A percentile compares a stretch with the other conserved stretches of the same genome.
phyloP scores from a whole-genome alignment of 768 basidiomycete genomes.

The Boletus subparvulus region DNA sequence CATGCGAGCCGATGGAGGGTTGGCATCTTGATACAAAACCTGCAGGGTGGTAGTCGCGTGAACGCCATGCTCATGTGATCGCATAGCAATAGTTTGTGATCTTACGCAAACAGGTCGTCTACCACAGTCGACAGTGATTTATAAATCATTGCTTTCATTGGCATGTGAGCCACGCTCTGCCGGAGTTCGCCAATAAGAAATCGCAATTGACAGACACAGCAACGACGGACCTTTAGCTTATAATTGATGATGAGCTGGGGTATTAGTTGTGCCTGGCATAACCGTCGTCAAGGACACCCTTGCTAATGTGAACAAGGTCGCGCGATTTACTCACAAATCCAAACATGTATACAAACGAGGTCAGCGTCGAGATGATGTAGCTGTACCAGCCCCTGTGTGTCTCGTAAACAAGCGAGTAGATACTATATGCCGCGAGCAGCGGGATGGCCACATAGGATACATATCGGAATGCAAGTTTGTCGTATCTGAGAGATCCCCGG shows the following conservation, averaged over 20 bases:
- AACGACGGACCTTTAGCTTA: slow-evolving; percentile 75
- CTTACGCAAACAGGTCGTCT: slow-evolving; percentile 90
- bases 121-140: slow-evolving; percentile 88
- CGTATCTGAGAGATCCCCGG: slow-evolving; percentile 54
- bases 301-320: not conserved
- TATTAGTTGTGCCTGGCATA: slow-evolving; percentile 71
- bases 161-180: slow-evolving; percentile 95
- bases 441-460: slow-evolving; percentile 91
- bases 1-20: slow-evolving; percentile 87
- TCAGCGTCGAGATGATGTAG: slow-evolving; percentile 89
- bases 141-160: slow-evolving; percentile 98
- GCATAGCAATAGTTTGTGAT: slow-evolving; percentile 13
- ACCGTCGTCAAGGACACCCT: slow-evolving; percentile 12
- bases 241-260: slow-evolving; percentile 95
- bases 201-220: slow-evolving; percentile 8
- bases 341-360: slow-evolving; percentile 94
- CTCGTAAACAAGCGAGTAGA: slow-evolving; percentile 79
- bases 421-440: slow-evolving; percentile 68
- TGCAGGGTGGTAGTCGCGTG: slow-evolving; percentile 31
- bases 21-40: slow-evolving; percentile 97
- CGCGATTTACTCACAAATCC: slow-evolving; percentile 76
- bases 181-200: slow-evolving; percentile 4
- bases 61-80: slow-evolving; percentile 15
- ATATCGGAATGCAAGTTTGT: slow-evolving; percentile 91
- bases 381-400: slow-evolving; percentile 95